A percentile compares a stretch with the other conserved stretches of the same genome.
Evolutionary conservation across 2,329 filamentous ascomycete species (phyloP).

Genomic region (Fusarium denticulatum): DNA sequence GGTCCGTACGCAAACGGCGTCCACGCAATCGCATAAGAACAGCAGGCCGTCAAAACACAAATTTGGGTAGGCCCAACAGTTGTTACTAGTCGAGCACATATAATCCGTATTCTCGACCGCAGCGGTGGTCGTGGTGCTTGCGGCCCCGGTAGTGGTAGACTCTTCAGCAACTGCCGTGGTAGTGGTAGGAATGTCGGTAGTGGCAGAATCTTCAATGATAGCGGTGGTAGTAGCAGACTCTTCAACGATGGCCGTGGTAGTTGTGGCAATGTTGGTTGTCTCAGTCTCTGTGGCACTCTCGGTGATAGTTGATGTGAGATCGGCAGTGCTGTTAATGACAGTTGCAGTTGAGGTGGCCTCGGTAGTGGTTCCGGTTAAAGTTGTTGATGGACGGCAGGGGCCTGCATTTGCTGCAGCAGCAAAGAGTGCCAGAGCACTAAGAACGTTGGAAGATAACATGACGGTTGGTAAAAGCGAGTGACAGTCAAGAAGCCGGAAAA

Average conservation of each 20-base stretch:
- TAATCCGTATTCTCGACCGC: fast-evolving
- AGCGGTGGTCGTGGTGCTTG: background rate
- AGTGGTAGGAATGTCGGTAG: background rate
- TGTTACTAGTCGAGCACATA: background rate
- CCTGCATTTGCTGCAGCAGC: background rate
- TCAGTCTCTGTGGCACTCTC: background rate
- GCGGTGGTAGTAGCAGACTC: background rate
- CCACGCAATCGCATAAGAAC: background rate
- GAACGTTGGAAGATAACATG: background rate
- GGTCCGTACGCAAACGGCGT: background rate
- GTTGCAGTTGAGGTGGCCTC: background rate
- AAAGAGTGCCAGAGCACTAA: background rate
- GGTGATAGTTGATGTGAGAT: background rate
- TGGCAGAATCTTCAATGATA: background rate
- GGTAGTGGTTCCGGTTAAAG: background rate
- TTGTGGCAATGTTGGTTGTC: background rate
- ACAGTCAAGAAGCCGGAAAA: background rate
- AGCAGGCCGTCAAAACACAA: background rate
- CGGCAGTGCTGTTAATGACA: background rate
- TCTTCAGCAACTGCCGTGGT: background rate
- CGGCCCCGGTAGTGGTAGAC: background rate
- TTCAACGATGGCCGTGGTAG: background rate
- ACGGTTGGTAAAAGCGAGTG: background rate
- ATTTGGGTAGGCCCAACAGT: background rate
- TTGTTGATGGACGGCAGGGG: background rate